phyloP scores from a whole-genome alignment of 1,284 basidiomycete genomes.

The Stygiomarasmius scandens region DNA sequence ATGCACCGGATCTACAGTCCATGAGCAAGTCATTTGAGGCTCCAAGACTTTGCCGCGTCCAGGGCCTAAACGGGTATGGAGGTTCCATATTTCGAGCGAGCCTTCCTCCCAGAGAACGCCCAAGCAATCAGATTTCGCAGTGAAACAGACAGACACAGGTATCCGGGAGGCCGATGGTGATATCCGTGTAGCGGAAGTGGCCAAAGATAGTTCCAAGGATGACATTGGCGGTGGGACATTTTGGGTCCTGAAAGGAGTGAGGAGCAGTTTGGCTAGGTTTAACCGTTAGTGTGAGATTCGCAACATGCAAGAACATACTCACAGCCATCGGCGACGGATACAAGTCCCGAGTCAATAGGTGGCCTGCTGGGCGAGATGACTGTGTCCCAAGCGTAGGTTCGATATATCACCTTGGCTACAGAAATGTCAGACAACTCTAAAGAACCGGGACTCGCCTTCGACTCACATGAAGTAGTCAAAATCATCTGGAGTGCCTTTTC shows the following conservation, averaged over 20 bases:
- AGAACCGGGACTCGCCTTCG: constrained; percentile 38
- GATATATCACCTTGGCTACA: constrained; percentile 60
- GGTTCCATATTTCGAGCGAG: constrained; percentile 66
- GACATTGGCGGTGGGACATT: constrained; percentile 97
- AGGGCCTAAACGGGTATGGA: constrained; percentile 65
- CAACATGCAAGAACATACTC: constrained; percentile 30
- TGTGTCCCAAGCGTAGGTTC: constrained; percentile 80
- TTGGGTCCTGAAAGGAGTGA: constrained; percentile 93
- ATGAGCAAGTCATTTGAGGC: constrained; percentile 47
- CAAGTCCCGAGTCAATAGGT: constrained; percentile 81
- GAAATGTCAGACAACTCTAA: not conserved
- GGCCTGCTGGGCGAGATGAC: constrained; percentile 62
- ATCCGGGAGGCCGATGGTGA: constrained; percentile 30
- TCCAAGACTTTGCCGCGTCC: constrained; percentile 66
- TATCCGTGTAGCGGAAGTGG: constrained; percentile 18
- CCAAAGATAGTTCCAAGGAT: constrained; percentile 62
- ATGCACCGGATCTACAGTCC: constrained; percentile 34
- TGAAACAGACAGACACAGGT: constrained; percentile 73
- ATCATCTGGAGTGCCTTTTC: constrained; percentile 75
- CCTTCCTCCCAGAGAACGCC: constrained; percentile 73
- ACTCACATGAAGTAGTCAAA: constrained; percentile 68
- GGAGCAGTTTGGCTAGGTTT: constrained; percentile 64
- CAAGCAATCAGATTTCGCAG: constrained; percentile 58
- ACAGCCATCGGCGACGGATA: constrained; percentile 93
- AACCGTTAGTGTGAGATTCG: not conserved